Base-by-base conservation (phyloP, 139 green algal genomes). In the Pycnococcus provasolii region DNA sequence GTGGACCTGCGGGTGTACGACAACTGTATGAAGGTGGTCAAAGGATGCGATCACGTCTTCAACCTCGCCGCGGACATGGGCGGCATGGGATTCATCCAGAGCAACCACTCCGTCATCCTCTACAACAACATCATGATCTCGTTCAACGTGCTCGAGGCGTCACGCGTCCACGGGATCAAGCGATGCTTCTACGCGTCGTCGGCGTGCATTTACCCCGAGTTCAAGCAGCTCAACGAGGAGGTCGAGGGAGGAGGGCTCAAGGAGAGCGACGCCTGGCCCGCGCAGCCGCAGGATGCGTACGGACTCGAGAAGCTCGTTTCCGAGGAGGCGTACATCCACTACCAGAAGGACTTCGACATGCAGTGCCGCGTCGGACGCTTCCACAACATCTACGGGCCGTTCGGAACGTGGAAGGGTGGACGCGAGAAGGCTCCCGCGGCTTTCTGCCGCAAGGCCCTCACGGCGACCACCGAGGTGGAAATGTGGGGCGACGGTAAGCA, bases 401-500 rank as follows among this genome's bases (percentile, higher is more conserved):
- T 95, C 71, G 94, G 94, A 70, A 99, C 94, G 0, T 99, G 94
- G 94, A 97, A 98, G 86, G 94, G 76, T 60, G 94, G 94, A 11
- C 85, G 94, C 45, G 94, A 99, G 87, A 99, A 99, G 86, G 94
- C 94, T 5, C 94, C 94, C 3, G 94, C 94, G 8, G 94, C 94
- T 2, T 99, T 99, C 74, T 99, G 94, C 83, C 78, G 92, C 62
- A 98, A 98, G 85, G 86, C 83, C 9, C 63, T 98, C 46, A 95
- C 85, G 9, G 87, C 86, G 3, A 79, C 68, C 1, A 79, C 74
- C 9, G 85, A 96, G 74, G 80, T 99, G 47, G 91, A 99, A 82
- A 99, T 99, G 94, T 99, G 94, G 94, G 94, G 94, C 40, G 94
- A 99, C 69, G 94, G 94, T 79, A 95, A 95, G 85, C 92, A 99